Evolutionary conservation across 306 rosid genomes (phyloP), one percentile per base, ranked within the genome.

Genomic region (Cercis canadensis): DNA sequence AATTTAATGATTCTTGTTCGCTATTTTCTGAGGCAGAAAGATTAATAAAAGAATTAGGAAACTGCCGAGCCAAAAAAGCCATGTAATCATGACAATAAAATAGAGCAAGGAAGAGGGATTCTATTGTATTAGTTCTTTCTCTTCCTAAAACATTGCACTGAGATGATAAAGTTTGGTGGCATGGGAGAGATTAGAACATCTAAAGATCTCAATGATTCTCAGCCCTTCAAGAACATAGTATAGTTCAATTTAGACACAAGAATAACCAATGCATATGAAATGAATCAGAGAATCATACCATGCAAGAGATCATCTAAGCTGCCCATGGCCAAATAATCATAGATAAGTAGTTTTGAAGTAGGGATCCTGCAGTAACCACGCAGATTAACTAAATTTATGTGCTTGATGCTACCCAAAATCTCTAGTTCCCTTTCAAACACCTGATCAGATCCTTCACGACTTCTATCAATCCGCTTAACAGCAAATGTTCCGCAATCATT

Each of bases 331-430:
- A 95, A 36, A 82, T 80, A 91, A 58, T 92, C 96, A 63, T 87
- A 89, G 79, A 95, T 95, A 47, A 95, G 96, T 72, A 95, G 92
- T 78, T 87, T 91, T 51, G 99, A 86, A 72, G 90, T 45, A 18
- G 96, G 97, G n/a, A 95, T 90, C 84, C 88, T 84, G 92, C 97
- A 92, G 78, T 95, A 95, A 19, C 97, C 96, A 14, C 99, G 90
- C 50, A 95, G 79, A 67, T 89, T 89, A 24, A 89, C 99, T 39
- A 95, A 75, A 73, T 95, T 95, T 67, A 89, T 92, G 86, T 95
- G 99, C 19, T 89, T 82, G 68, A 91, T 85, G 81, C 96, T 92
- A 32, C 99, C 99, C 81, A 95, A 79, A 37, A 95, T 89, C 82
- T 91, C 99, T 29, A 95, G 74, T 74, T 95, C 92, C 70, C 99